These are phyloP conservation scores for Leptographium radiaticola DNA, from an alignment of 2,329 filamentous ascomycete species.

Conservation along the genomic window DNA sequence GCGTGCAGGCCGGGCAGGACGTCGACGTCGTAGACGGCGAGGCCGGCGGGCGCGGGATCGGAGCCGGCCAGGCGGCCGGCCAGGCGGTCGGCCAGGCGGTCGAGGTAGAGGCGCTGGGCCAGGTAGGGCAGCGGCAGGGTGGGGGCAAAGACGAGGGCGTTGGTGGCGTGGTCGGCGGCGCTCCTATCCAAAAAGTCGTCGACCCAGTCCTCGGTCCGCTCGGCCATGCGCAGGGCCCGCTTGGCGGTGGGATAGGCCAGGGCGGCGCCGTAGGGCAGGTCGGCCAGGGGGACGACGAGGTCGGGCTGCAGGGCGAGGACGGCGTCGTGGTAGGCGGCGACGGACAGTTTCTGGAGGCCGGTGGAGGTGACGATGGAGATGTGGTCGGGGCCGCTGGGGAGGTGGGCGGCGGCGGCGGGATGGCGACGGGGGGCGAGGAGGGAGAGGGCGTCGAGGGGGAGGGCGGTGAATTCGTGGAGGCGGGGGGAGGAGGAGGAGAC, in stretches of 20 bases:
- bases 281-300: constrained; percentile 65
- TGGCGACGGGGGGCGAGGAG: constrained; percentile 67
- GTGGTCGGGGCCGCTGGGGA: constrained; percentile 55
- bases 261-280: constrained; percentile 37
- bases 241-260: constrained; percentile 41
- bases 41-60: constrained; percentile 32
- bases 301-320: constrained; percentile 60
- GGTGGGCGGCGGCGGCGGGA: constrained; percentile 59
- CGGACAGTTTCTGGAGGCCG: constrained; percentile 62
- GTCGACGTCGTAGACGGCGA: constrained; percentile 68
- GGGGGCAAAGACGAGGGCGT: constrained; percentile 42
- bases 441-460: constrained; percentile 51
- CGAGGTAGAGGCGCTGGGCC: constrained; percentile 69
- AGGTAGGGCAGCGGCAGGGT: constrained; percentile 64
- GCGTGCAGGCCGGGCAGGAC: constrained; percentile 54
- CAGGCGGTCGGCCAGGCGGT: constrained; percentile 20
- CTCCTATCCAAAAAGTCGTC: constrained; percentile 46
- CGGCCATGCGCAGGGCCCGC: constrained; percentile 69
- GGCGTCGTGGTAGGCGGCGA: constrained; percentile 54
- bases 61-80: constrained; percentile 34
- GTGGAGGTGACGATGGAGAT: constrained; percentile 76
- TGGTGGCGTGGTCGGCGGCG: constrained; percentile 13
- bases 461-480: constrained; percentile 64
- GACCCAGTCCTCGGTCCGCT: constrained; percentile 75
- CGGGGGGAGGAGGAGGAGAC: constrained; percentile 18